Conservation (phyloP, 352 stramenopile genomes). For the Phytophthora citrophthora region DNA sequence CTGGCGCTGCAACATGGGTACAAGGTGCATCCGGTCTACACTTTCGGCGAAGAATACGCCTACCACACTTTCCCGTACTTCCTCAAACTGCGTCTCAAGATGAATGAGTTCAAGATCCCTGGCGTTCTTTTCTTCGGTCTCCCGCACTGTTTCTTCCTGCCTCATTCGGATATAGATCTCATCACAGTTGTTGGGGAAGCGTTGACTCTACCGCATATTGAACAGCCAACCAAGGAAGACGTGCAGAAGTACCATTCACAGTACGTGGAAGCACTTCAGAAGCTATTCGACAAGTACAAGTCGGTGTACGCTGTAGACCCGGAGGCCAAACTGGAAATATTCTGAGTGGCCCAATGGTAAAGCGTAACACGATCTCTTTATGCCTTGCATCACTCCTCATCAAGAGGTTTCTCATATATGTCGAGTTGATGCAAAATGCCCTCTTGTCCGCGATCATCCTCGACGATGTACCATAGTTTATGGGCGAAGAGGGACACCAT, state of each 20-base stretch:
- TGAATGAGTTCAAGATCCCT: constrained; percentile 88
- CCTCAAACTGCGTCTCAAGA: constrained; percentile 68
- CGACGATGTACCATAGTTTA: too few relatives aligned
- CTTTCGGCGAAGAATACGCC: constrained; percentile 89
- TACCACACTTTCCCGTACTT: constrained; percentile 87
- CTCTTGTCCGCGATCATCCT: too few relatives aligned
- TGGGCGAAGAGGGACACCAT: too few relatives aligned
- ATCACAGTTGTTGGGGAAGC: constrained; percentile 90
- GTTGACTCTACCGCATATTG: constrained; percentile 84
- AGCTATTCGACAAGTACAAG: constrained; percentile 90
- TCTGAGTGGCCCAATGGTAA: constrained; percentile 13
- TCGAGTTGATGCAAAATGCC: too few relatives aligned
- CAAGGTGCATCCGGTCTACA: constrained; percentile 89
- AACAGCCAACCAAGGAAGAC: constrained; percentile 86
- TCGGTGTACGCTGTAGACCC: constrained; percentile 73
- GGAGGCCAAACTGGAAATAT: constrained; percentile 52
- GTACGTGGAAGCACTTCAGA: constrained; percentile 84
- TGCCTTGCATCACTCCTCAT: too few relatives aligned
- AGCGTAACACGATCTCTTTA: too few relatives aligned
- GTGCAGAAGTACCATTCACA: constrained; percentile 88
- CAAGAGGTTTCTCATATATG: too few relatives aligned
- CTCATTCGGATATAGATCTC: constrained; percentile 67
- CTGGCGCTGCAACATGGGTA: constrained; percentile 91
- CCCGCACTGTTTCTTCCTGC: constrained; percentile 84
- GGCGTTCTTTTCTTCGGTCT: constrained; percentile 78